Evolutionary conservation across 495 filamentous ascomycete genomes (phyloP).

Genomic region (Acidiella bohemica): DNA sequence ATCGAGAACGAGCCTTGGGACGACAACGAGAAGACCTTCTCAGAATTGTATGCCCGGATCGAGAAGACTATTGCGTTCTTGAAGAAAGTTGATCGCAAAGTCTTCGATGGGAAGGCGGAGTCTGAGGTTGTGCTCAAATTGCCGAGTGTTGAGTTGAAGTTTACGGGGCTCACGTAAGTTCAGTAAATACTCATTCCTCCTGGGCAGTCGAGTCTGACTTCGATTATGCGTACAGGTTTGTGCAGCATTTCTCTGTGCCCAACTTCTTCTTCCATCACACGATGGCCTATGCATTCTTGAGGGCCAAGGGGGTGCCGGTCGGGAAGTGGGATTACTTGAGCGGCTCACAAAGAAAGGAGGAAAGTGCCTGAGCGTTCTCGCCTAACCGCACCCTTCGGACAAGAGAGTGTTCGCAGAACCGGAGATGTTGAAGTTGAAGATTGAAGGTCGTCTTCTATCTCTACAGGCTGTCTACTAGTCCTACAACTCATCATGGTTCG

Average conservation of each 20-base stretch:
- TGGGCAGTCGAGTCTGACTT: too few relatives aligned
- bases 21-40: constrained; percentile 31
- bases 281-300: constrained; percentile 7
- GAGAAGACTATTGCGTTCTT: constrained; percentile 31
- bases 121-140: constrained; percentile 24
- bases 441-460: too few relatives aligned
- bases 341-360: too few relatives aligned
- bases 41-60: constrained; percentile 31
- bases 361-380: too few relatives aligned
- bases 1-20: constrained; percentile 21
- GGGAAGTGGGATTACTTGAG: constrained; percentile 7
- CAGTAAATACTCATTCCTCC: too few relatives aligned
- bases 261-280: constrained; percentile 18
- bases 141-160: not conserved
- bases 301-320: constrained; percentile 6
- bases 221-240: too few relatives aligned
- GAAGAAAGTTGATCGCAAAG: constrained; percentile 27
- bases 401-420: too few relatives aligned
- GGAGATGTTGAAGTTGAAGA: too few relatives aligned
- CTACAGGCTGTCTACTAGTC: not conserved
- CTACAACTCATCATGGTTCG: constrained; percentile 31
- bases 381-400: too few relatives aligned
- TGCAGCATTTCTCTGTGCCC: constrained; percentile 11
- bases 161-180: constrained; percentile 2
- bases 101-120: constrained; percentile 26